A percentile compares a stretch with the other conserved stretches of the same genome.
phyloP scores from a whole-genome alignment of 768 basidiomycete species.

The Phaffia tasmanica region DNA sequence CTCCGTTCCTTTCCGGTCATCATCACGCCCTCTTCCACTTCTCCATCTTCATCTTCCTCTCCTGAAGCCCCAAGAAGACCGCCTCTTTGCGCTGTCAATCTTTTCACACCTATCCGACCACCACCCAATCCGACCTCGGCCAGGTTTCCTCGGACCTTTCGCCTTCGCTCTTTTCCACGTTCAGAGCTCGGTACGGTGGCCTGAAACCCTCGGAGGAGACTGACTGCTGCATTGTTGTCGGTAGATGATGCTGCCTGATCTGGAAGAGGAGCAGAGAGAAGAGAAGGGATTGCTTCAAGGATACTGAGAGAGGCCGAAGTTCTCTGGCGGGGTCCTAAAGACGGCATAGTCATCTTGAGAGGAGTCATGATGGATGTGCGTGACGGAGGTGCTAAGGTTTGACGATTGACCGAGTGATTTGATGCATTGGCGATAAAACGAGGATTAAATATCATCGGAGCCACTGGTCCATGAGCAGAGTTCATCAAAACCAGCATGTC shows the following conservation, averaged over 20 bases:
- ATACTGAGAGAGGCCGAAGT: slow-evolving; percentile 37
- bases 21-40: slow-evolving; percentile 44
- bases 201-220: slow-evolving; percentile 74
- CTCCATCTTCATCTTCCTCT: slow-evolving; percentile 34
- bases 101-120: slow-evolving; percentile 63
- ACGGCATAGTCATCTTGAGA: slow-evolving; percentile 34
- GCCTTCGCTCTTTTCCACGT: slow-evolving; percentile 58
- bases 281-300: slow-evolving; percentile 34
- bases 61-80: slow-evolving; percentile 49
- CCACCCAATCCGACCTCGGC: slow-evolving; percentile 41
- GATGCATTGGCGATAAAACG: slow-evolving; percentile 59
- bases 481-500: not conserved
- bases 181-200: slow-evolving; percentile 89
- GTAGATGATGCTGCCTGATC: slow-evolving; percentile 16
- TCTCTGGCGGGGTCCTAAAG: slow-evolving; percentile 25
- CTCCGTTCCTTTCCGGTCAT: slow-evolving; percentile 46
- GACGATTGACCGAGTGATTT: slow-evolving; percentile 33
- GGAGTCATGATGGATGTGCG: slow-evolving; percentile 61
- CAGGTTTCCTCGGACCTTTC: slow-evolving; percentile 53
- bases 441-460: slow-evolving; percentile 82
- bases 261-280: slow-evolving; percentile 30
- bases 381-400: slow-evolving; percentile 42
- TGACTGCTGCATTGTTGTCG: slow-evolving; percentile 4
- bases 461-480: slow-evolving; percentile 45
- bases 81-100: slow-evolving; percentile 63